phyloP scores from a whole-genome alignment of 2,329 filamentous ascomycete genomes.

The Macrophomina pseudophaseolina region DNA sequence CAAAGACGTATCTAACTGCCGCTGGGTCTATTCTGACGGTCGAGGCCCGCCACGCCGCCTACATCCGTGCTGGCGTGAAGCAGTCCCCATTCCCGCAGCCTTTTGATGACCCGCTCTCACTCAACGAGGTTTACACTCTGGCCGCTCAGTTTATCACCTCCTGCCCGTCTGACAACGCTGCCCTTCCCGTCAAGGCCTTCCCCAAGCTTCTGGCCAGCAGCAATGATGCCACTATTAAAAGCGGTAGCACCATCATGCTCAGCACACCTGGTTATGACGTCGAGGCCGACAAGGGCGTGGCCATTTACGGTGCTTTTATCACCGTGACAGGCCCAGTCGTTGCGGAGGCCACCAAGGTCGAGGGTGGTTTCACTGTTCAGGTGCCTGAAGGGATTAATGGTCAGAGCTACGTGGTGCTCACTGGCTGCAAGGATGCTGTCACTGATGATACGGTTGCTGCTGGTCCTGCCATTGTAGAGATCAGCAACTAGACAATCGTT shows the following conservation, averaged over 20 bases:
- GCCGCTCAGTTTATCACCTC: slow-evolving; percentile 65
- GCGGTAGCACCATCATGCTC: slow-evolving; percentile 30
- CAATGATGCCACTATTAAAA: slow-evolving; percentile 25
- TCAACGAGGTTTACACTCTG: slow-evolving; percentile 68
- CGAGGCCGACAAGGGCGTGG: slow-evolving; percentile 14
- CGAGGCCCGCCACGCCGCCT: slow-evolving; percentile 68
- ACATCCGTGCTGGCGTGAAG: slow-evolving; percentile 56
- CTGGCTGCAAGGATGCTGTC: slow-evolving; percentile 43
- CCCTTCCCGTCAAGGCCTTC: slow-evolving; percentile 66
- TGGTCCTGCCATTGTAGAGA: slow-evolving; percentile 40
- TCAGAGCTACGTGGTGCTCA: slow-evolving; percentile 50
- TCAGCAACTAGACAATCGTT: slow-evolving; percentile 17
- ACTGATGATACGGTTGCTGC: slow-evolving; percentile 47
- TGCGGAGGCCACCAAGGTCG: slow-evolving; percentile 32
- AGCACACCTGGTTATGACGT: slow-evolving; percentile 35
- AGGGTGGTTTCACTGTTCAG: slow-evolving; percentile 32
- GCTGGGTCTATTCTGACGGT: slow-evolving; percentile 69
- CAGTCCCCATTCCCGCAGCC: slow-evolving; percentile 62
- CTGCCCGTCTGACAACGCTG: slow-evolving; percentile 61
- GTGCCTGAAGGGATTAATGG: slow-evolving; percentile 43
- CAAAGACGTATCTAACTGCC: slow-evolving; percentile 63
- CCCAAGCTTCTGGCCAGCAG: slow-evolving; percentile 48
- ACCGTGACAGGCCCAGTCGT: slow-evolving; percentile 46
- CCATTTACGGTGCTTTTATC: slow-evolving; percentile 46
- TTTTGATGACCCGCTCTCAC: slow-evolving; percentile 64